Conservation (phyloP, 2,329 filamentous ascomycete genomes). For the Pseudogymnoascus sp. region DNA sequence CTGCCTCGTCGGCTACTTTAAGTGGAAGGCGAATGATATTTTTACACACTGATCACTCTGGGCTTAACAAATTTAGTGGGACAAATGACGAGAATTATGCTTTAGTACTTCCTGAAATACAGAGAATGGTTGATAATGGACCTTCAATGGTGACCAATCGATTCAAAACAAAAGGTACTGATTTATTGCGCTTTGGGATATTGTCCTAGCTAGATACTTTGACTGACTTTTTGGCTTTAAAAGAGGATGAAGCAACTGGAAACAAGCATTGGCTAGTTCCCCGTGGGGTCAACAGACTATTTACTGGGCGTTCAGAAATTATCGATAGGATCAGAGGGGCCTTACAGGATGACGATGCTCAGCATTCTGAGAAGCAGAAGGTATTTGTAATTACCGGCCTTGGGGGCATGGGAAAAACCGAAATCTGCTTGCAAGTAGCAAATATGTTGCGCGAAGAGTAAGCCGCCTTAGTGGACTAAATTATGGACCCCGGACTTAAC, state of each 20-base stretch:
- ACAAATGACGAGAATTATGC: conserved; percentile 14
- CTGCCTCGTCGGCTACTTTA: conserved; percentile 10
- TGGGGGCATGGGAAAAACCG: conserved; percentile 27
- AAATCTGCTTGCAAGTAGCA: conserved; percentile 18
- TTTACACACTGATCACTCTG: conserved; percentile 14
- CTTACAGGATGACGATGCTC: neutral
- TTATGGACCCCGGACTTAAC: neutral
- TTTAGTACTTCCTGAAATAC: conserved; percentile 12
- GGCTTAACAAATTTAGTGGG: conserved; percentile 16
- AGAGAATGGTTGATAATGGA: conserved; percentile 13
- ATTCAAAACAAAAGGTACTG: conserved; percentile 4
- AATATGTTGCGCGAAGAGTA: conserved; percentile 10
- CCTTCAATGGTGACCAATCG: conserved; percentile 6
- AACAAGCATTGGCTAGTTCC: conserved; percentile 15
- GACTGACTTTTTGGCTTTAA: neutral
- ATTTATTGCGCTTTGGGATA: neutral
- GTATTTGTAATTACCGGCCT: conserved; percentile 21
- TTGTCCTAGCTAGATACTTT: neutral
- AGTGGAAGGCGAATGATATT: conserved; percentile 14
- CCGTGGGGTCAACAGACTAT: conserved; percentile 14
- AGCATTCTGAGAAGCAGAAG: conserved; percentile 10
- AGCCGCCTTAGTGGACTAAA: neutral
- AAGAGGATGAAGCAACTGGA: neutral
- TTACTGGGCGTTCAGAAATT: conserved; percentile 16
- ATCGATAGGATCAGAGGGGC: conserved; percentile 12